Conservation (phyloP, 2,329 filamentous ascomycete species). For the Epichloe amarillans region DNA sequence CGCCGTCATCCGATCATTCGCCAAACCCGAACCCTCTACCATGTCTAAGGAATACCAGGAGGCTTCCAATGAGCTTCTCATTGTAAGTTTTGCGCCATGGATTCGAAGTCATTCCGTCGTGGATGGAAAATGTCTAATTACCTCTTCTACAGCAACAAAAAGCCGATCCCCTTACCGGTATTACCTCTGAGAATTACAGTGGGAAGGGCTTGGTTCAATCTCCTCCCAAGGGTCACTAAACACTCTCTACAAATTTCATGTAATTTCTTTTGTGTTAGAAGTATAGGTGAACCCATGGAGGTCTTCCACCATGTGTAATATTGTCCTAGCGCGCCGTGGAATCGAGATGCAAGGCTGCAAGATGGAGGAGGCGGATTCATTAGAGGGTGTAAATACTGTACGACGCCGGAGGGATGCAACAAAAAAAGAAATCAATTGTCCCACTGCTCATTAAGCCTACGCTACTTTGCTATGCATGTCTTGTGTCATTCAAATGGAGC, state of each 20-base stretch:
- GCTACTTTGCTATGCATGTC: neutral
- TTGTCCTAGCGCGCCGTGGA: slow-evolving; percentile 17
- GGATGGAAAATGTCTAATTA: neutral
- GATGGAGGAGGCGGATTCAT: slow-evolving; percentile 16
- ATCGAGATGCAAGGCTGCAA: slow-evolving; percentile 7
- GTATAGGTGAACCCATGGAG: slow-evolving; percentile 17
- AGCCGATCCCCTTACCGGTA: slow-evolving; percentile 74
- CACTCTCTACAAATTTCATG: slow-evolving; percentile 11
- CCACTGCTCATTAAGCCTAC: slow-evolving; percentile 8
- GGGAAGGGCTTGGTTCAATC: slow-evolving; percentile 72
- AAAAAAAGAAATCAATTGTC: slow-evolving; percentile 16
- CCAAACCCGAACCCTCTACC: slow-evolving; percentile 60
- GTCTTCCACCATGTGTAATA: slow-evolving; percentile 23
- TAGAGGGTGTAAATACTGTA: slow-evolving; percentile 30
- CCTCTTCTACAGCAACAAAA: slow-evolving; percentile 52
- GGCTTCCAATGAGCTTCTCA: slow-evolving; percentile 84
- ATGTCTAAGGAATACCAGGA: slow-evolving; percentile 98
- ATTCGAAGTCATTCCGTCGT: neutral
- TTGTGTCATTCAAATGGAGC: neutral
- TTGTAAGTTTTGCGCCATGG: slow-evolving; percentile 38
- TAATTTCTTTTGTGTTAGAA: slow-evolving; percentile 23
- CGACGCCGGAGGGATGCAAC: slow-evolving; percentile 24
- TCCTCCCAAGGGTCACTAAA: slow-evolving; percentile 38
- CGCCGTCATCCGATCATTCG: slow-evolving; percentile 55
- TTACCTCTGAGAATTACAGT: slow-evolving; percentile 64